Evolutionary conservation across 495 filamentous ascomycete species (phyloP).

Genomic region (Trichoderma virens): DNA sequence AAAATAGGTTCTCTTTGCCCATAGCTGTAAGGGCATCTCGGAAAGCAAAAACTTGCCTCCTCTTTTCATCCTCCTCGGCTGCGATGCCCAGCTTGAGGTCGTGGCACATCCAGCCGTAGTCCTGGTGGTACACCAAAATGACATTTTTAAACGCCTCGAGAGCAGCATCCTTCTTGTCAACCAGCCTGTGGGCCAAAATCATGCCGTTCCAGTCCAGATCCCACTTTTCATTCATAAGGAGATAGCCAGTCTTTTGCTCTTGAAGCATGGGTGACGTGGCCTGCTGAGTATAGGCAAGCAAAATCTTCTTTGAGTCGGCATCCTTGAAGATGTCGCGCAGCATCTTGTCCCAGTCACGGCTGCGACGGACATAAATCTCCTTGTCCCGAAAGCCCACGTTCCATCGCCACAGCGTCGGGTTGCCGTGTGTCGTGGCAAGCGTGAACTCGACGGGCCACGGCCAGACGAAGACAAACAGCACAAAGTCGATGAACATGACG

Average conservation of each 20-base stretch:
- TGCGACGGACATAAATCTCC: conserved; percentile 69
- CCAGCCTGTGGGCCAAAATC: conserved; percentile 56
- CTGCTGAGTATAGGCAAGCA: conserved; percentile 27
- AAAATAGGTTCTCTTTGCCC: conserved; percentile 80
- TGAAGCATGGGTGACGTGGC: conserved; percentile 58
- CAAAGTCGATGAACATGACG: conserved; percentile 62
- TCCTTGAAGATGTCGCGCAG: conserved; percentile 33
- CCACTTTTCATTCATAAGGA: conserved; percentile 71
- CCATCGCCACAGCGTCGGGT: conserved; percentile 61
- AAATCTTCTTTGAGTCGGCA: conserved; percentile 19
- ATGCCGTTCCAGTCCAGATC: conserved; percentile 74
- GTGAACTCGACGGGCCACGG: conserved; percentile 73
- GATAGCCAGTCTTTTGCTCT: conserved; percentile 64
- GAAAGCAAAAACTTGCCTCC: conserved; percentile 61
- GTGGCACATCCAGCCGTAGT: conserved; percentile 58
- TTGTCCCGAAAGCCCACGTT: conserved; percentile 58
- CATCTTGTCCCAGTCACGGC: conserved; percentile 50
- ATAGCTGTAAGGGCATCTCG: conserved; percentile 59
- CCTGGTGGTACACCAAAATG: conserved; percentile 57
- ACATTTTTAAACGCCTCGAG: conserved; percentile 54
- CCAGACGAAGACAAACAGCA: conserved; percentile 58
- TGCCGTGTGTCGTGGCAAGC: conserved; percentile 39
- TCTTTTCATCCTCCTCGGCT: conserved; percentile 42
- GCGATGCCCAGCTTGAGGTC: conserved; percentile 44
- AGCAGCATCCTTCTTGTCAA: conserved; percentile 49